Percentiles rank a stretch among this genome's conserved stretches.
phyloP scores from a whole-genome alignment of 306 rosid species.

The Carpinus fangiana region DNA sequence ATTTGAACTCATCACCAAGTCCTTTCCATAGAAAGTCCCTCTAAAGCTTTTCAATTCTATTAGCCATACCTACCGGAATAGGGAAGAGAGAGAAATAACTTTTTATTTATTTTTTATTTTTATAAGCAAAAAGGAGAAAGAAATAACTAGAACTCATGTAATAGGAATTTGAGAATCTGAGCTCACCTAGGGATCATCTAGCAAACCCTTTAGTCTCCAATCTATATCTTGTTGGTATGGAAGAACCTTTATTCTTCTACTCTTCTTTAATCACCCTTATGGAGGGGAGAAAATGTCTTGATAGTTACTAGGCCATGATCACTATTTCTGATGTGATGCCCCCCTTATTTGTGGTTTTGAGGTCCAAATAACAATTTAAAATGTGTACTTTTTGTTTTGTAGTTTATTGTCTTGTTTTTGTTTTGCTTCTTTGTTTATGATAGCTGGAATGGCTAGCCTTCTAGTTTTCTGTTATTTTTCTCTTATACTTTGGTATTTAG shows the following conservation, averaged over 20 bases:
- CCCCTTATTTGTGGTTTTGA: background rate
- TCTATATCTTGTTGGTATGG: background rate
- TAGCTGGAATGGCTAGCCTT: background rate
- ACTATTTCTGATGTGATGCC: background rate
- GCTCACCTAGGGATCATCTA: background rate
- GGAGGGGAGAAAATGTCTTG: background rate
- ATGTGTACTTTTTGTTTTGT: background rate
- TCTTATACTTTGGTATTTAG: background rate
- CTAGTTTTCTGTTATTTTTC: background rate
- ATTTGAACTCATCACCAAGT: too few relatives aligned
- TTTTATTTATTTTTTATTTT: too few relatives aligned
- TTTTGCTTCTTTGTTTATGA: background rate
- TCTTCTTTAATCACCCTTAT: background rate
- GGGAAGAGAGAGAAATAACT: too few relatives aligned
- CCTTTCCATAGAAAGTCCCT: too few relatives aligned
- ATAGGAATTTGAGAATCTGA: background rate
- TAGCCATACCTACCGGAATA: too few relatives aligned
- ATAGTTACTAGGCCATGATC: background rate
- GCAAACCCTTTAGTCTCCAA: background rate
- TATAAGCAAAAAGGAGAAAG: too few relatives aligned
- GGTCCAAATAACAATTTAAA: background rate
- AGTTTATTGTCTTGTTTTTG: background rate
- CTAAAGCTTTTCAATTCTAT: too few relatives aligned
- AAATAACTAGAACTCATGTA: background rate
- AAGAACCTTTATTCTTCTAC: constrained; percentile 7